phyloP scores from a whole-genome alignment of 2,329 filamentous ascomycete genomes.

The Coccinonectria pachysandricola region DNA sequence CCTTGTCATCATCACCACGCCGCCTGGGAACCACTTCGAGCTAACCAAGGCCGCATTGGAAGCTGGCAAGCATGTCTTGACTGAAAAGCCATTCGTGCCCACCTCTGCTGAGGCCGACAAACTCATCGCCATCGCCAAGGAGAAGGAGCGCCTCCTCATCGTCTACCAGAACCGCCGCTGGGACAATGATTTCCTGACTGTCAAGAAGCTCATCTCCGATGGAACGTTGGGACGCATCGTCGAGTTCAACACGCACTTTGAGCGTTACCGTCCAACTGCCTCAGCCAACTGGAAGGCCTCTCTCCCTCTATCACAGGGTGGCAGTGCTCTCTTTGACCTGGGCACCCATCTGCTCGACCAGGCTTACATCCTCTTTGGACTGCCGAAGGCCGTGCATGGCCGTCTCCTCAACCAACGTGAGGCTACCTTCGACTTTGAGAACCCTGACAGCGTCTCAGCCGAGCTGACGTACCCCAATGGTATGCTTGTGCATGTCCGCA shows the following conservation, averaged over 20 bases:
- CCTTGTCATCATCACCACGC: constrained; percentile 60
- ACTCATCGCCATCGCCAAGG: constrained; percentile 45
- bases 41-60: constrained; percentile 56
- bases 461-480: constrained; percentile 56
- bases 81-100: constrained; percentile 76
- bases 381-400: constrained; percentile 56
- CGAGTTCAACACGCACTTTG: constrained; percentile 74
- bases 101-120: constrained; percentile 56
- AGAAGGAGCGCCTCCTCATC: constrained; percentile 43
- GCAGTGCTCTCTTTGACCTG: constrained; percentile 62
- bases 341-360: constrained; percentile 72
- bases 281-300: constrained; percentile 57
- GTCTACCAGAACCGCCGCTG: constrained; percentile 72
- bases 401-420: constrained; percentile 57
- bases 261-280: constrained; percentile 55
- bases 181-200: constrained; percentile 67
- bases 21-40: constrained; percentile 59
- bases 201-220: constrained; percentile 50
- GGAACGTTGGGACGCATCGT: constrained; percentile 58
- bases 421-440: constrained; percentile 33
- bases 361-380: constrained; percentile 58
- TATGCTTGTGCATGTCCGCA: constrained; percentile 58
- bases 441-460: constrained; percentile 50
- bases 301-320: constrained; percentile 48
- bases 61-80: constrained; percentile 65